A percentile compares a stretch with the other conserved stretches of the same genome.
phyloP scores from a whole-genome alignment of 192 early-diverging fungal genomes.

The Allomyces macrogynus region DNA sequence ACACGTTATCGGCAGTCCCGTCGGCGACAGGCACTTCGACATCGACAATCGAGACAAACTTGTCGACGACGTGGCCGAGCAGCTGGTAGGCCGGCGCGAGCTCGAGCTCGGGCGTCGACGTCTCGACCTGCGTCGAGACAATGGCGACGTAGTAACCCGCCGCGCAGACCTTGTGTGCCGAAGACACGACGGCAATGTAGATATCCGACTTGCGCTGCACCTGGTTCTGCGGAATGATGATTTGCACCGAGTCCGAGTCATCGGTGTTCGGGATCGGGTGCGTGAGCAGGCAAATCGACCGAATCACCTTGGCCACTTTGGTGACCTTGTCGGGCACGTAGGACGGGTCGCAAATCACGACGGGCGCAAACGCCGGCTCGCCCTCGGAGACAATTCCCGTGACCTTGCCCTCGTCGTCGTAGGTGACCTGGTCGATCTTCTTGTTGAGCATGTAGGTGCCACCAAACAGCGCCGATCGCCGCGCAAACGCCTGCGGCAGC shows the following conservation, averaged over 20 bases:
- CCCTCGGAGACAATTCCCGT: slow-evolving; percentile 79
- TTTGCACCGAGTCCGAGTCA: slow-evolving; percentile 71
- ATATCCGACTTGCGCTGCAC: slow-evolving; percentile 84
- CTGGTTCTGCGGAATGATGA: slow-evolving; percentile 97
- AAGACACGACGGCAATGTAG: slow-evolving; percentile 79
- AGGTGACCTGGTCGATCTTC: slow-evolving; percentile 74
- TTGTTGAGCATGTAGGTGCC: slow-evolving; percentile 98
- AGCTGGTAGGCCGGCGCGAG: slow-evolving; percentile 73
- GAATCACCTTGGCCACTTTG: slow-evolving; percentile 67
- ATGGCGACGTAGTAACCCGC: slow-evolving; percentile 81
- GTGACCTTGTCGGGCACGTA: slow-evolving; percentile 70
- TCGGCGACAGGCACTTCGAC: slow-evolving; percentile 69
- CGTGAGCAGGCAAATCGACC: slow-evolving; percentile 85
- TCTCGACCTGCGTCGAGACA: slow-evolving; percentile 92
- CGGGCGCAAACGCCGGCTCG: slow-evolving; percentile 58
- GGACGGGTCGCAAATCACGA: slow-evolving; percentile 90
- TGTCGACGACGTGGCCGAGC: slow-evolving; percentile 74
- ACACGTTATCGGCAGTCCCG: slow-evolving; percentile 64
- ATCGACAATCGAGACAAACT: slow-evolving; percentile 70
- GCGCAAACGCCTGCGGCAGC: slow-evolving; percentile 92
- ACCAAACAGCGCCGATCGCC: slow-evolving; percentile 83
- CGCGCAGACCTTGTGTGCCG: slow-evolving; percentile 78
- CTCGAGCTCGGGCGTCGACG: slow-evolving; percentile 72
- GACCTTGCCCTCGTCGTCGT: slow-evolving; percentile 59
- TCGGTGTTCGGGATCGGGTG: slow-evolving; percentile 78